Conservation (phyloP, 108 stramenopile species). For the Cyclotella distinguenda region DNA sequence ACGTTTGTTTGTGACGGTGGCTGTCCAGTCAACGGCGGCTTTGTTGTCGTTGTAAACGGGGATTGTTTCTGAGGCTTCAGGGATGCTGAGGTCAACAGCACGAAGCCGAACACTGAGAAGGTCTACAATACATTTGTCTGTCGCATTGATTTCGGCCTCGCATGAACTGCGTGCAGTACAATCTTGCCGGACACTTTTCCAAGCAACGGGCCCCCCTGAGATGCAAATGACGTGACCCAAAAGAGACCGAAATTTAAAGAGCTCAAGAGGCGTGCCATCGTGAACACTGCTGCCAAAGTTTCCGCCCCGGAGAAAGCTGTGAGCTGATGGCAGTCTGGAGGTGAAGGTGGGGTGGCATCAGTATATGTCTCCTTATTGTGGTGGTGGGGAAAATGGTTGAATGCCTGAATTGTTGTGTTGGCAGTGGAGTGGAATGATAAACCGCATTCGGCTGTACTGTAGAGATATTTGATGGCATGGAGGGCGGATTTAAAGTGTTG, state of each 20-base stretch:
- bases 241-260: constrained; percentile 11
- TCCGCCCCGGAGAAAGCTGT: constrained; percentile 13
- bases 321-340: constrained; percentile 1
- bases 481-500: constrained; percentile 11
- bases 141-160: too few species aligned
- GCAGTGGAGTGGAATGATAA: constrained; percentile 8
- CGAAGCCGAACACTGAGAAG: too few species aligned
- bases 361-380: constrained; percentile 11
- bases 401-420: background rate
- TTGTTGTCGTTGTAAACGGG: too few species aligned
- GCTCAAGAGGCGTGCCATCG: background rate
- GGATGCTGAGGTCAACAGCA: too few species aligned
- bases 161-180: too few species aligned
- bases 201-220: constrained; percentile 6
- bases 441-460: constrained; percentile 9
- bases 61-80: too few species aligned
- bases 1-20: too few species aligned
- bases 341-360: constrained; percentile 12
- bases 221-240: constrained; percentile 3
- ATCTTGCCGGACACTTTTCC: too few species aligned
- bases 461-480: constrained; percentile 18
- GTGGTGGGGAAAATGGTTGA: constrained; percentile 18
- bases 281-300: background rate
- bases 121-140: too few species aligned
- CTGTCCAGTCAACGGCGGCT: too few species aligned